phyloP scores from a whole-genome alignment of 768 basidiomycete species.

The Lepiota brunneoincarnata region DNA sequence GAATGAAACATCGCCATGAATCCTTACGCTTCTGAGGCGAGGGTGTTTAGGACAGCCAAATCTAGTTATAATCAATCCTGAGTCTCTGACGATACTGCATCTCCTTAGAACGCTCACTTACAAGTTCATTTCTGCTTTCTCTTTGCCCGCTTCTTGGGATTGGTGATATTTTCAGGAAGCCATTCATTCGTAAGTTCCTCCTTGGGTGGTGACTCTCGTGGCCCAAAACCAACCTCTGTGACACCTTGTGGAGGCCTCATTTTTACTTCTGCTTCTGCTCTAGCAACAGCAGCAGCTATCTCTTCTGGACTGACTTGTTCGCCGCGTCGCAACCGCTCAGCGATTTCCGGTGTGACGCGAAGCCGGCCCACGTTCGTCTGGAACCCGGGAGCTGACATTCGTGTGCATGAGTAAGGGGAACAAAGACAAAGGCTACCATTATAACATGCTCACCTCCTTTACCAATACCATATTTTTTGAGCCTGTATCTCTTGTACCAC shows the following conservation, averaged over 20 bases:
- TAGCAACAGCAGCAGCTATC: slow-evolving; percentile 42
- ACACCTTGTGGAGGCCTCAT: slow-evolving; percentile 17
- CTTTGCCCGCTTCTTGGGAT: slow-evolving; percentile 41
- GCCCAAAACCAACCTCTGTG: slow-evolving; percentile 22
- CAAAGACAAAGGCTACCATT: background rate
- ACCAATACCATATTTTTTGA: slow-evolving; percentile 51
- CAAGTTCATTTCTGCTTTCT: slow-evolving; percentile 27
- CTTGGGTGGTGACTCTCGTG: slow-evolving; percentile 8
- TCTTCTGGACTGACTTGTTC: slow-evolving; percentile 54
- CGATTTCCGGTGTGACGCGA: slow-evolving; percentile 53
- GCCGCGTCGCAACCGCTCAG: slow-evolving; percentile 47
- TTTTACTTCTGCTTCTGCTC: slow-evolving; percentile 31
- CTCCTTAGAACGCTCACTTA: background rate
- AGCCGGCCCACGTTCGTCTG: slow-evolving; percentile 50
- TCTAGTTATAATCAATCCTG: no score
- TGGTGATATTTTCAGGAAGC: slow-evolving; percentile 46
- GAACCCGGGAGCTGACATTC: slow-evolving; percentile 46
- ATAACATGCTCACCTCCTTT: slow-evolving; percentile 42
- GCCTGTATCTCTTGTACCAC: slow-evolving; percentile 46
- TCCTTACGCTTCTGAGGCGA: background rate
- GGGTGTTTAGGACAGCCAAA: no score
- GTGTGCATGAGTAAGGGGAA: background rate
- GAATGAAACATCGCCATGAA: background rate
- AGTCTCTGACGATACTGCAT: no score
- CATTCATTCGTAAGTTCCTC: slow-evolving; percentile 43